These are phyloP conservation scores for Magnusiomyces fungicola DNA, from an alignment of 1,139 yeast species.

Conservation along the genomic window DNA sequence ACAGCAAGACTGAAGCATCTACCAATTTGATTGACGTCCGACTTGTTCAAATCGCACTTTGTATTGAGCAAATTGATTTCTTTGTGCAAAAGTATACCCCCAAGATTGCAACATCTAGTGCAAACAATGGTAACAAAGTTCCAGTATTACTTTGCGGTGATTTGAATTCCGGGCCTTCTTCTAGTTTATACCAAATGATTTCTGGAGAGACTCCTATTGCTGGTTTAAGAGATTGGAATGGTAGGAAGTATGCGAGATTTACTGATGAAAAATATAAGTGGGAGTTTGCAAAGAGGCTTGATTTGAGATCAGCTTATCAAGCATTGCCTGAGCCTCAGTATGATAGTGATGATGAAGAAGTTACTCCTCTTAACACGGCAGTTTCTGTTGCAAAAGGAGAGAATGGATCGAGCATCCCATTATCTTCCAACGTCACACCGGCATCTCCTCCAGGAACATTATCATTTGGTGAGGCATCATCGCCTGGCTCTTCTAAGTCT, in stretches of 20 bases:
- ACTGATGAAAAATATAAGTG: slow-evolving; percentile 1
- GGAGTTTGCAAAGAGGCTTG: not conserved
- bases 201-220: slow-evolving; percentile 1
- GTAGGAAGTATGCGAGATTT: slow-evolving; percentile 4
- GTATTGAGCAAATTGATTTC: slow-evolving; percentile 8
- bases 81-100: slow-evolving; percentile 5
- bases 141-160: slow-evolving; percentile 7
- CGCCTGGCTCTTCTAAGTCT: no score
- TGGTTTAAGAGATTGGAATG: slow-evolving; percentile 2
- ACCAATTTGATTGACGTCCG: not conserved
- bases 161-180: not conserved
- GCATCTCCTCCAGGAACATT: no score
- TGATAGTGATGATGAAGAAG: not conserved
- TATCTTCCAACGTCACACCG: no score
- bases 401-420: no score
- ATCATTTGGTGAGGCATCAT: no score
- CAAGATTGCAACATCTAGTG: not conserved
- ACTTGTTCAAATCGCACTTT: slow-evolving; percentile 5
- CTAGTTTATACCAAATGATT: slow-evolving; percentile 1
- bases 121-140: slow-evolving; percentile 4
- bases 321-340: not conserved
- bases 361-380: no score
- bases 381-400: no score
- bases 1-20: not conserved
- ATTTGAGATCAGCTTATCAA: not conserved